Evolutionary conservation across 495 filamentous ascomycete species (phyloP).

Genomic region (Stereocaulon alpinum): DNA sequence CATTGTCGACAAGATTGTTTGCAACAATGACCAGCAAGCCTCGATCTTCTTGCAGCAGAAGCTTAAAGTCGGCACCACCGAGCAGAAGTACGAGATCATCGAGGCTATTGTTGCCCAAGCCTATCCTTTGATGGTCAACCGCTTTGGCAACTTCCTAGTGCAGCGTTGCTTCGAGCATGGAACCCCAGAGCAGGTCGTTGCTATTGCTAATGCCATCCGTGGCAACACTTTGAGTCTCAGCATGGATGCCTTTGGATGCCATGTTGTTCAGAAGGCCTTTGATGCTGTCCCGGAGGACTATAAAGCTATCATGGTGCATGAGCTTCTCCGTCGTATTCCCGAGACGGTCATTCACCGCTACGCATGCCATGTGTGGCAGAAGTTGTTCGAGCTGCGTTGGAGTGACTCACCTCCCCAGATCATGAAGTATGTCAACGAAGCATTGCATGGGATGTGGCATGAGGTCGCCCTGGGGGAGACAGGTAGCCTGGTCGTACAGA

Average conservation of each 20-base stretch:
- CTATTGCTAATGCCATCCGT: slow-evolving; percentile 89
- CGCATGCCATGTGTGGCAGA: slow-evolving; percentile 99
- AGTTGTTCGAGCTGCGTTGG: slow-evolving; percentile 98
- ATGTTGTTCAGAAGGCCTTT: slow-evolving; percentile 97
- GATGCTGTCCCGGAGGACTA: slow-evolving; percentile 95
- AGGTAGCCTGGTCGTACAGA: slow-evolving; percentile 94
- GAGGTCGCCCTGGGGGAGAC: slow-evolving; percentile 96
- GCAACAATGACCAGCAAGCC: slow-evolving; percentile 97
- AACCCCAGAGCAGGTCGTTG: slow-evolving; percentile 85
- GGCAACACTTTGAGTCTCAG: slow-evolving; percentile 89
- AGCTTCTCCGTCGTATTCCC: slow-evolving; percentile 87
- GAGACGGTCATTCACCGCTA: slow-evolving; percentile 98
- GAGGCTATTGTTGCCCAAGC: slow-evolving; percentile 93
- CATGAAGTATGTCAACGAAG: slow-evolving; percentile 97
- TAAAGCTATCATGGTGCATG: slow-evolving; percentile 96
- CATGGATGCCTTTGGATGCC: slow-evolving; percentile 97
- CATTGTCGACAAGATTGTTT: slow-evolving; percentile 98
- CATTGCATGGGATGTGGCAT: slow-evolving; percentile 94
- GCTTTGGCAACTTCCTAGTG: slow-evolving; percentile 92
- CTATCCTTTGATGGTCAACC: slow-evolving; percentile 93
- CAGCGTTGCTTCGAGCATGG: slow-evolving; percentile 99
- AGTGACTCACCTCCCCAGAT: slow-evolving; percentile 89
- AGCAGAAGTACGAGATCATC: slow-evolving; percentile 95
- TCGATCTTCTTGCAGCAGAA: slow-evolving; percentile 99
- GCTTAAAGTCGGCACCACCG: slow-evolving; percentile 88